These are phyloP conservation scores for Colletotrichum shisoi DNA, from an alignment of 2,329 filamentous ascomycete species.

Conservation along the genomic window DNA sequence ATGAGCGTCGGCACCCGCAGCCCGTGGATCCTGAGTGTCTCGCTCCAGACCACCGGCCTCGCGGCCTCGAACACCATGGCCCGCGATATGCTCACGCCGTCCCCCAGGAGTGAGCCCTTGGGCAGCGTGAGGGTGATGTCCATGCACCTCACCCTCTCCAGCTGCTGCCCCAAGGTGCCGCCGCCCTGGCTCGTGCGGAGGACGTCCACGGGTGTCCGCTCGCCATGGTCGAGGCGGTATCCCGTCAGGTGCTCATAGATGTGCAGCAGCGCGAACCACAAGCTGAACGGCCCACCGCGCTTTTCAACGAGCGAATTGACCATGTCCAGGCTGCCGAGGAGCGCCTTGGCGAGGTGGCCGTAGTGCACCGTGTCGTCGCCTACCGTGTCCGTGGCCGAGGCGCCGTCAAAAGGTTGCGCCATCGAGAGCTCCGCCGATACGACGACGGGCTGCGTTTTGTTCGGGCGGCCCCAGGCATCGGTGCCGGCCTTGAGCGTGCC, in stretches of 20 bases:
- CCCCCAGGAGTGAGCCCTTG: conserved; percentile 73
- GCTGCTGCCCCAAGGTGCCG: conserved; percentile 42
- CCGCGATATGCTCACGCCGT: conserved; percentile 60
- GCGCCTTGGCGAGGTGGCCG: conserved; percentile 71
- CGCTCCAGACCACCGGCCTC: conserved; percentile 37
- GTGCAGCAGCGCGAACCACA: conserved; percentile 45
- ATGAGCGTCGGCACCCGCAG: conserved; percentile 72
- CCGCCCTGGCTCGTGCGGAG: conserved; percentile 18
- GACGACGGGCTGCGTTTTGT: conserved; percentile 67
- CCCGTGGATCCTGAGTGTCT: conserved; percentile 60
- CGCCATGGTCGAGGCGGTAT: conserved; percentile 35
- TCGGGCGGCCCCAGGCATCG: conserved; percentile 72
- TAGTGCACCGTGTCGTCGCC: conserved; percentile 79
- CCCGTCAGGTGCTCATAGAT: conserved; percentile 49
- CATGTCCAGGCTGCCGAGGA: conserved; percentile 59
- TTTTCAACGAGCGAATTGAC: conserved; percentile 18
- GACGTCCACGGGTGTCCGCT: conserved; percentile 25
- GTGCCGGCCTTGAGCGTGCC: conserved; percentile 63
- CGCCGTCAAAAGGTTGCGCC: conserved; percentile 62
- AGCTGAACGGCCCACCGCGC: conserved; percentile 12
- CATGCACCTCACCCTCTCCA: conserved; percentile 53
- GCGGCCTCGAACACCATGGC: conserved; percentile 33
- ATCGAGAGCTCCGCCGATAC: conserved; percentile 69
- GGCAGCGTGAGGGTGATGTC: conserved; percentile 65
- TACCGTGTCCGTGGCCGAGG: conserved; percentile 67